Conservation (phyloP, 495 filamentous ascomycete species). For the Aspergillus bertholletiae region DNA sequence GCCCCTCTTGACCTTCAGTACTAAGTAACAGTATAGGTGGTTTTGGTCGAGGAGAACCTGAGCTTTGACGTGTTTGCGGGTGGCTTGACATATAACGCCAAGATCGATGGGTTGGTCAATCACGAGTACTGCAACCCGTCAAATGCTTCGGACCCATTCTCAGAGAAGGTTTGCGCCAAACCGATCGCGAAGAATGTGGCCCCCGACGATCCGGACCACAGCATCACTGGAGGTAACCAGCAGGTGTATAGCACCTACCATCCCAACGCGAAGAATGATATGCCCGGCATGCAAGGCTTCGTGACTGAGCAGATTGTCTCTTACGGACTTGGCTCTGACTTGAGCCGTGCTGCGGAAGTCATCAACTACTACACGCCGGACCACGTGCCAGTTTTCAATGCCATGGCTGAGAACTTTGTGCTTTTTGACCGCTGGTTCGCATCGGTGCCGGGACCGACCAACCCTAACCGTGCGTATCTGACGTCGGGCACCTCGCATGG, state of each 20-base stretch:
- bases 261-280: slow-evolving; percentile 24
- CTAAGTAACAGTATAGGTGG: slow-evolving; percentile 11
- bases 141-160: slow-evolving; percentile 31
- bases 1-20: background rate
- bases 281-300: slow-evolving; percentile 38
- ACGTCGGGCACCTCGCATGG: slow-evolving; percentile 48
- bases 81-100: slow-evolving; percentile 31
- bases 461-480: slow-evolving; percentile 48
- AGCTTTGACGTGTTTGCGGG: slow-evolving; percentile 44
- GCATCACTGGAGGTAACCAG: slow-evolving; percentile 45
- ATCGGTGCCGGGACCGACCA: slow-evolving; percentile 43
- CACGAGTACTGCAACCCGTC: slow-evolving; percentile 38
- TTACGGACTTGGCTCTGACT: slow-evolving; percentile 28
- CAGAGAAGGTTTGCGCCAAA: slow-evolving; percentile 33
- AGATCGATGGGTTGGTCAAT: slow-evolving; percentile 34
- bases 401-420: slow-evolving; percentile 47
- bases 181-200: slow-evolving; percentile 31
- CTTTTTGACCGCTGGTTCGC: slow-evolving; percentile 50
- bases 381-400: slow-evolving; percentile 40
- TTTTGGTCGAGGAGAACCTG: slow-evolving; percentile 42
- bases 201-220: slow-evolving; percentile 47
- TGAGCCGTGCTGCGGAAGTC: slow-evolving; percentile 37
- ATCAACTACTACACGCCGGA: slow-evolving; percentile 49
- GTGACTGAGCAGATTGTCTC: slow-evolving; percentile 41
- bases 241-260: slow-evolving; percentile 44